Base-by-base conservation (phyloP, 306 rosid species). In the Ormosia semicastrata region DNA sequence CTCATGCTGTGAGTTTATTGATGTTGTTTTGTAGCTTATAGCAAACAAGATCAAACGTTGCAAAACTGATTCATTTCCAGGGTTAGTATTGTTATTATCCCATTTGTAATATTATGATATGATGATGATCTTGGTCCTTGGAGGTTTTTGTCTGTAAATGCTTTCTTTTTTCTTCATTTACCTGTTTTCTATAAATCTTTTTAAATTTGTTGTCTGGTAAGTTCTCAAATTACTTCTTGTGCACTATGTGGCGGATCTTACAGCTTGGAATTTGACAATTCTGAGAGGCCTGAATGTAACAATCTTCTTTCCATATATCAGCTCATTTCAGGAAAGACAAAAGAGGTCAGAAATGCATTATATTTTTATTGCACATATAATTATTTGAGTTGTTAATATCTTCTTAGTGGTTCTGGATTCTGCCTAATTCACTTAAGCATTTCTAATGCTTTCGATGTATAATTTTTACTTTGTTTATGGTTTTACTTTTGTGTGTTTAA, bases 1-100 rank as follows among this genome's bases (percentile, higher is more conserved):
- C 81, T 54, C 63, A 87, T 85, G 74, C 67, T 76, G 83, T 79
- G 71, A 83, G 53, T 83, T 78, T 72, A 67, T 65, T 66, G 73
- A 30, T 58, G 69, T 78, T 90, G 56, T 85, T 83, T 83, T 84
- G 87, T 77, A 95, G 99, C 90, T 89, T 69, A 90, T 95, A 87
- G 89, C 83, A 70, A 93, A 86, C 97, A 95, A 95, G 91, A 93
- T 95, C 84, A 95, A 95, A 76, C 97, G 98, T 68, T 95, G 99
- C 93, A 95, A 95, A 86, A 95, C 98, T 8, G 99, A 95, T 86
- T 86, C 99, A 39, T 87, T 92, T 86, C 73, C 92, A 14, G 87
- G 98, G 99, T 95, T 80, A 88, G 89, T 83, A 60, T 53, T 84
- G 52, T 77, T 75, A 44, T 63, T 66, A 67, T 71, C 71, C 73